Evolutionary conservation across 2,329 filamentous ascomycete genomes (phyloP), one percentile per base, ranked within the genome.

Genomic region (Pestalotiopsis sp.): DNA sequence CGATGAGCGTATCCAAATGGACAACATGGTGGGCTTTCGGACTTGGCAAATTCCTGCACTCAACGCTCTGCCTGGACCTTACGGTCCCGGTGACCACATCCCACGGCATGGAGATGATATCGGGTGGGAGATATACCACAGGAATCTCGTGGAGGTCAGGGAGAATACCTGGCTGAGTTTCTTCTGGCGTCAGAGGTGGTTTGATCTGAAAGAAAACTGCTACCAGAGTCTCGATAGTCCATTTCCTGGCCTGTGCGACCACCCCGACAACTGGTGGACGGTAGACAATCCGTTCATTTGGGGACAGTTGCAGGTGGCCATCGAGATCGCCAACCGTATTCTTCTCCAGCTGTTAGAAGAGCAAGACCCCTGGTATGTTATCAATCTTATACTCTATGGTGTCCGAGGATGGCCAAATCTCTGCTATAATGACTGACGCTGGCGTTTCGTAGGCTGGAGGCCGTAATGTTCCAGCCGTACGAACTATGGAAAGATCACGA

Each of bases 271-370:
- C 12, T 68, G 68, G 68, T 66, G 66, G 68, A 68, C 68, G 1
- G 68, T 68, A 12, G 68, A 70, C 49, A 70, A 70, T 31, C 41
- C 38, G 4, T 23, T 45, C 31, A 66, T 70, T 17, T 70, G 68
- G 68, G 45, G 25, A 9, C 27, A 66, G 2, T 27, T 70, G 25
- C 27, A 56, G 14, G 31, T 68, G 7, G 41, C 45, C 1, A 62
- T 68, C 14, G 68, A 70, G 52, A 12, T 70, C 25, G 58, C 57
- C 6, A 66, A 70, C 40, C 56, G 66, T 2, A 52, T 68, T 12
- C 11, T 70, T 4, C 13, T 17, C 1, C 58, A 41, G 6, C 63
- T 70, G 27, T 14, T 68, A 13, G 25, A 57, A 2, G 13, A 31
- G 14, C n/a, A 45, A 4, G 38, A 58, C 58, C 14, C 20, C 41